Evolutionary conservation across 2,329 filamentous ascomycete genomes (phyloP), one percentile per base, ranked within the genome.

Genomic region (Phyllosticta paracitricarpa): DNA sequence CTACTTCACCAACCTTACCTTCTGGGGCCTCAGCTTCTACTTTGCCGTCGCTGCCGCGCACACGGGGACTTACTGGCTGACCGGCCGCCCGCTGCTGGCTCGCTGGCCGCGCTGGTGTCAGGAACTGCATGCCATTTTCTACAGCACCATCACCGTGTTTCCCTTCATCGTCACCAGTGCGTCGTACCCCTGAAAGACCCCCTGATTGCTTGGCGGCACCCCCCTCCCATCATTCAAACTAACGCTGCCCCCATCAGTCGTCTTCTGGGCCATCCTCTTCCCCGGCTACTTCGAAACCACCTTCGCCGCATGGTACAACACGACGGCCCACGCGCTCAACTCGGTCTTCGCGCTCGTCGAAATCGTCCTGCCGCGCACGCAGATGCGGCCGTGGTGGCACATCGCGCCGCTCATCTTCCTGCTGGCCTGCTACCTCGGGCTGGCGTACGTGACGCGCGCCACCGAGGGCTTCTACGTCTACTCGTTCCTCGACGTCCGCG

Each of bases 1-100:
- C 68, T 95, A 84, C 79, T 95, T 96, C 78, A 95, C 91, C 28
- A 79, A 86, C 68, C 78, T 94, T 62, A 89, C 88, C 9, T 94
- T 87, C 79, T 94, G 89, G 89, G 89, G 89, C 1, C 76, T 93
- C 40, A 85, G 83, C 25, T 93, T 92, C 76, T 96, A 95, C 79
- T 87, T 87, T 71, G 78, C 85, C 61, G 77, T 86, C 68, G 80
- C 87, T 1, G 79, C 87, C 19, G 64, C 84, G 19, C 89, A 95
- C 77, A 91, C 88, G 5, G 76, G 84, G 58, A 81, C 79, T 56
- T 94, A 93, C 75, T 74, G 71, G 69, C 61, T 72, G 10, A 72
- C 70, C 2, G 74, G 75, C 7, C 69, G 64, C 1, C 67, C 75
- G 4, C 70, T 73, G 53, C 65, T 78, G 28, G 67, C 70, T 6